Evolutionary conservation across 495 filamentous ascomycete genomes (phyloP), one percentile per base, ranked within the genome.

Genomic region (Amphirosellinia nigrospora): DNA sequence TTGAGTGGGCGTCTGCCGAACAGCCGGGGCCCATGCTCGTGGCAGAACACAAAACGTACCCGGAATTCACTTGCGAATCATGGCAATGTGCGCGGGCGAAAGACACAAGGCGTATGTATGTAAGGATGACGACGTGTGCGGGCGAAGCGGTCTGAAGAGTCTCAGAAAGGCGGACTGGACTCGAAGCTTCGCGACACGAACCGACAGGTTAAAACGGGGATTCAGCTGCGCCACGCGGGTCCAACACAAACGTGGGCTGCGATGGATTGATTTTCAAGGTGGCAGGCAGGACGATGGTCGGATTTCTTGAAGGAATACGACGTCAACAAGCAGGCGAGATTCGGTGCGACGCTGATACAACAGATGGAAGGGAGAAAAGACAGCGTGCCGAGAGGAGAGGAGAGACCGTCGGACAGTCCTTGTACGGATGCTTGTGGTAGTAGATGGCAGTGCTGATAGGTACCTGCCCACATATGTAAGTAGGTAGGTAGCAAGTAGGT

Each of bases 11-110:
- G 53, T 64, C 46, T 70, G 50, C 28, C 68, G 39, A 38, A 48
- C 28, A 39, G 60, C 68, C 60, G 23, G 59, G 48, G 60, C 48
- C 68, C 68, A 70, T 70, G 60, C 68, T 70, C 68, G 50, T 45
- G 28, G 34, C 21, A 16, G 56, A 62, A 61, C 41, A 56, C 46
- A 45, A 50, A 62, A 64, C 50, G 36, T 41, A 58, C 19, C 36
- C 55, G 26, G 7, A 58, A 64, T 32, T 70, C 59, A 60, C 59
- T 58, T 48, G 34, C 59, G 60, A 46, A 64, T 48, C 68, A 64
- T 70, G 68, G 45, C 68, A 64, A 46, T 56, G 23, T 46, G 60
- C 59, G 68, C 48, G 5, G 8, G 28, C 59, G 46, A 56, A 50
- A 48, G 48, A 64, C 41, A 63, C 55, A 61, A n/a, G 39, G 32